Base-by-base conservation (phyloP, 352 stramenopile species). In the Thalassiosira allenii region DNA sequence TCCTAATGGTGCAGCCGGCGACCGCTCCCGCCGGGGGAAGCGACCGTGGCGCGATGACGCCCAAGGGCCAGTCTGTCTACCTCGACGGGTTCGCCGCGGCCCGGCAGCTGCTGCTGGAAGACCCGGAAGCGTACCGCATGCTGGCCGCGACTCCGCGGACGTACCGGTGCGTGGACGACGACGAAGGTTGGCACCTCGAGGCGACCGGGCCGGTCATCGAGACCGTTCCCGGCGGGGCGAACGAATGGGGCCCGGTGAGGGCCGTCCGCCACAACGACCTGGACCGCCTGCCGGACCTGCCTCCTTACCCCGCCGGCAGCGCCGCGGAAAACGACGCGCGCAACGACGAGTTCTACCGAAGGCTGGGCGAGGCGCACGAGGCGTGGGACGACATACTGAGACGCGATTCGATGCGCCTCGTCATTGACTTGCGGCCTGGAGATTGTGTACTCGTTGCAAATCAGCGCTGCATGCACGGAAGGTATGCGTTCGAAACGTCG, bases 221-320 rank as follows among this genome's bases (percentile, higher is more conserved):
- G 62, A 53, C 57, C 23, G 64, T 63, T 59, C 54, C 54, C n/a
- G 22, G 78, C 83, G 63, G 37, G 63, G 53, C 56, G 32, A 49
- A 76, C 40, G 52, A 65, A 40, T 75, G 75, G 57, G 75, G 77
- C 53, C 62, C 74, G 43, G 69, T 93, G 22, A 79, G 72, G 43
- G 32, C 64, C 2, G 92, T 94, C 62, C 79, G 89, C 37, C 89
- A 94, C 57, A 94, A 94, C 77, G 89, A 94, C 82, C 75, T 94
- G n/a, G 89, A 94, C 79, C 73, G 89, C 43, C 56, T 93, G 37
- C 89, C 89, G 41, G 86, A 93, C 80, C 58, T 93, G 40, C 89
- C 89, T 59, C 84, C 84, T 11, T 63, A 65, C 63, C 58, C 58
- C 51, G 23, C 40, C 12, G 44, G 43, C 17, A 49, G 49, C 23